phyloP scores from a whole-genome alignment of 2,329 filamentous ascomycete genomes.

The Colletotrichum eremochloae region DNA sequence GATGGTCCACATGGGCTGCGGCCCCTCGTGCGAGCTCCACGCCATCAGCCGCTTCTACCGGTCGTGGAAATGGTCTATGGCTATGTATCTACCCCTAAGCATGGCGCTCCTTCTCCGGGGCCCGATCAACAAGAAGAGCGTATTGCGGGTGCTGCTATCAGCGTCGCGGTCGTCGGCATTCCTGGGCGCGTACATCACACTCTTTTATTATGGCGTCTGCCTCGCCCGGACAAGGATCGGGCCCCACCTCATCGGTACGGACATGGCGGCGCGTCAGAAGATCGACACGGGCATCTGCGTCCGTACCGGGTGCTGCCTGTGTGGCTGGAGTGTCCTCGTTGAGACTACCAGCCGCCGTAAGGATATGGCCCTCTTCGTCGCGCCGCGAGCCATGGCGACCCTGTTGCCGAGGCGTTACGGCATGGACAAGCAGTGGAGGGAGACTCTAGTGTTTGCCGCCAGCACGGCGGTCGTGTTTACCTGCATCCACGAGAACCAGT shows the following conservation, averaged over 20 bases:
- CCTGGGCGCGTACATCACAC: slow-evolving; percentile 79
- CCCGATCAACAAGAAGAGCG: slow-evolving; percentile 59
- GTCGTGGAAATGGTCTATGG: slow-evolving; percentile 80
- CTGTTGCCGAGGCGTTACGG: slow-evolving; percentile 79
- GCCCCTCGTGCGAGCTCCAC: slow-evolving; percentile 81
- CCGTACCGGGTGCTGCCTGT: slow-evolving; percentile 77
- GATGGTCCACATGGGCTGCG: slow-evolving; percentile 84
- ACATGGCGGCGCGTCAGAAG: slow-evolving; percentile 59
- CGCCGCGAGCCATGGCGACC: slow-evolving; percentile 81
- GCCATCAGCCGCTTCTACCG: slow-evolving; percentile 75
- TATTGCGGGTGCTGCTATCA: slow-evolving; percentile 66
- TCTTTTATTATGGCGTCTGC: slow-evolving; percentile 90
- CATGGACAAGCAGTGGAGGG: slow-evolving; percentile 73
- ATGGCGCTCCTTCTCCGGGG: slow-evolving; percentile 71
- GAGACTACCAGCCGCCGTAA: slow-evolving; percentile 76
- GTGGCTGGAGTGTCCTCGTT: slow-evolving; percentile 85
- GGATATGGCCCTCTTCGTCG: slow-evolving; percentile 85
- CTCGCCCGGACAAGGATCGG: slow-evolving; percentile 80
- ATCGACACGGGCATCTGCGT: slow-evolving; percentile 78
- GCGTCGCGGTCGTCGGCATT: slow-evolving; percentile 81
- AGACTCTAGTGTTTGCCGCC: slow-evolving; percentile 74
- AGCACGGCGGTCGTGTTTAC: slow-evolving; percentile 80
- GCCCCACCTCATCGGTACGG: slow-evolving; percentile 73
- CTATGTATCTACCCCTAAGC: slow-evolving; percentile 82
- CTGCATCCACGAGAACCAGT: slow-evolving; percentile 72